These are phyloP conservation scores for Sechiopsis laciniata DNA, from an alignment of 306 rosid species.

Conservation along the genomic window DNA sequence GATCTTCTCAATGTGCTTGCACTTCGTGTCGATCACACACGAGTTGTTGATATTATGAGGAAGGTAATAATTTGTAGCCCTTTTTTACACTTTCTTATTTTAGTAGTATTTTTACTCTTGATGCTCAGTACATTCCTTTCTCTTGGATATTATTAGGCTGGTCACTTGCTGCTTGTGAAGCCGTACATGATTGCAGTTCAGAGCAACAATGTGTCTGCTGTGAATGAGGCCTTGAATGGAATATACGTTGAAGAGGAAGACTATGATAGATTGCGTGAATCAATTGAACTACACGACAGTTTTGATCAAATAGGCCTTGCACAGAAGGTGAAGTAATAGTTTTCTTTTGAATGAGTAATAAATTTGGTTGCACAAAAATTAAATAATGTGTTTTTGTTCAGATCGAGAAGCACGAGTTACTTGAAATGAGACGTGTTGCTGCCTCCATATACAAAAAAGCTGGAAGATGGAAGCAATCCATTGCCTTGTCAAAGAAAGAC, in stretches of 20 bases:
- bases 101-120: not conserved
- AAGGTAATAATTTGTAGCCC: slow-evolving; percentile 47
- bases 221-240: slow-evolving; percentile 94
- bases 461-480: slow-evolving; percentile 98
- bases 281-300: slow-evolving; percentile 91
- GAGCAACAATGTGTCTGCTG: slow-evolving; percentile 96
- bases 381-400: slow-evolving; percentile 36
- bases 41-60: slow-evolving; percentile 97
- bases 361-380: slow-evolving; percentile 23
- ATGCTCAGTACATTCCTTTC: slow-evolving; percentile 1
- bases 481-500: slow-evolving; percentile 95
- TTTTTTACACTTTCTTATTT: slow-evolving; percentile 2
- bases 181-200: slow-evolving; percentile 99
- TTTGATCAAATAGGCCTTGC: slow-evolving; percentile 99
- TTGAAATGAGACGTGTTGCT: slow-evolving; percentile 99
- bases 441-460: slow-evolving; percentile 98
- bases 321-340: slow-evolving; percentile 53
- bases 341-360: slow-evolving; percentile 7
- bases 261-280: slow-evolving; percentile 93
- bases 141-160: slow-evolving; percentile 59
- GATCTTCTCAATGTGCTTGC: slow-evolving; percentile 97
- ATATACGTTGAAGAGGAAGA: slow-evolving; percentile 99
- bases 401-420: slow-evolving; percentile 97
- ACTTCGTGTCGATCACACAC: slow-evolving; percentile 95
- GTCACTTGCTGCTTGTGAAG: slow-evolving; percentile 92